phyloP scores from a whole-genome alignment of 2,329 filamentous ascomycete genomes.

The Fusarium mangiferae region DNA sequence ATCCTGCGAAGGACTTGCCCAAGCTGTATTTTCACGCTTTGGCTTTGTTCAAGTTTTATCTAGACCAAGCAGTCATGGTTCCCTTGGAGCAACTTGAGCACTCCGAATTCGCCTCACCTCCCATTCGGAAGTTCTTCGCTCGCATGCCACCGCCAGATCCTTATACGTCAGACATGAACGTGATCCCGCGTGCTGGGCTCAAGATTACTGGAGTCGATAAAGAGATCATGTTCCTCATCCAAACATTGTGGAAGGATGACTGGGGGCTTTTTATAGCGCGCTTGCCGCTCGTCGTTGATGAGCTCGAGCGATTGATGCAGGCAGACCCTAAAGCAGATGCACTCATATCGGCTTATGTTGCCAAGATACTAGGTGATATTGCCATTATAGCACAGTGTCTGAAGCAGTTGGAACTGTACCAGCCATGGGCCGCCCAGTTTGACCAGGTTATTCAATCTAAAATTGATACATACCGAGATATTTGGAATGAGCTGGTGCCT shows the following conservation, averaged over 20 bases:
- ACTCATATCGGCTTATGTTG: not conserved
- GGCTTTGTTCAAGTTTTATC: not conserved
- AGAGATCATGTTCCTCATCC: not conserved
- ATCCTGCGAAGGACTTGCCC: not conserved
- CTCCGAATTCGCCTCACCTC: not conserved
- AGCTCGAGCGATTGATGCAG: not conserved
- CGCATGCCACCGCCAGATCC: not conserved
- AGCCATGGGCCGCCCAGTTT: not conserved
- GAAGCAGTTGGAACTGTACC: not conserved
- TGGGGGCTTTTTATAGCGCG: not conserved
- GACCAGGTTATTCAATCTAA: not conserved
- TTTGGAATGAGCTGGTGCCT: too few relatives aligned
- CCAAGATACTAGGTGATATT: not conserved
- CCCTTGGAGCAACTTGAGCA: not conserved
- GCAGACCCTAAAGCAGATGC: not conserved
- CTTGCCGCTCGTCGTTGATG: not conserved
- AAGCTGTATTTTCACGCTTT: not conserved
- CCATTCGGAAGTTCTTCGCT: not conserved
- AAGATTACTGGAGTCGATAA: not conserved
- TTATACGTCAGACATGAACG: not conserved
- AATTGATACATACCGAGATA: too few relatives aligned
- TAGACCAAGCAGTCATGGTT: not conserved
- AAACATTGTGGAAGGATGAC: not conserved
- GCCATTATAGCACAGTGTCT: not conserved
- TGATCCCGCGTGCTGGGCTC: not conserved